Percentiles rank a stretch among this genome's conserved stretches.
These are phyloP conservation scores for Fragaria iinumae DNA, from an alignment of 306 rosid species.

Conservation along the genomic window DNA sequence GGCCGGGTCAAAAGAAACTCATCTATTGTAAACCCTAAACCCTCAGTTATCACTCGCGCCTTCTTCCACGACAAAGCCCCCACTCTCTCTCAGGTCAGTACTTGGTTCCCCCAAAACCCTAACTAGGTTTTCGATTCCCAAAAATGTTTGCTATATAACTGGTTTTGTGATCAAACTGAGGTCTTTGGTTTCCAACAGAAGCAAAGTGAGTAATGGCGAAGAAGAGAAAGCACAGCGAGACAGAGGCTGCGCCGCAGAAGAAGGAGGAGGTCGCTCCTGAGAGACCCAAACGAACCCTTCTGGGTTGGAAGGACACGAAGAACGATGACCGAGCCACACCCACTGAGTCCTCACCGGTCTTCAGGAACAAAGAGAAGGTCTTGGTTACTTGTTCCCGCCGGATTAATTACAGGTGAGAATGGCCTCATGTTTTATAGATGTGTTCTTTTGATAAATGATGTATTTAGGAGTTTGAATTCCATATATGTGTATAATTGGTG, in stretches of 20 bases:
- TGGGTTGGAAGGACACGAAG: conserved; percentile 74
- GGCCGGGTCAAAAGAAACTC: too few relatives aligned
- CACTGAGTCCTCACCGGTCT: conserved; percentile 31
- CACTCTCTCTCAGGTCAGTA: background rate
- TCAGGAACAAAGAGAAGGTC: conserved; percentile 92
- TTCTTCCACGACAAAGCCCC: background rate
- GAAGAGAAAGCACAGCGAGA: conserved; percentile 83
- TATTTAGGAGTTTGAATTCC: background rate
- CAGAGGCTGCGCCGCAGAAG: conserved; percentile 30
- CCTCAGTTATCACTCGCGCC: background rate
- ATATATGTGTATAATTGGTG: background rate
- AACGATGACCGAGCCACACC: conserved; percentile 20
- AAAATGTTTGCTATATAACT: background rate
- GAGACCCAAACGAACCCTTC: conserved; percentile 73
- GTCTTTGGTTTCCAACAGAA: background rate
- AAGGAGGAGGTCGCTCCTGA: conserved; percentile 64
- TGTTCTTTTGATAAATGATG: background rate
- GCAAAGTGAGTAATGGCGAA: conserved; percentile 45
- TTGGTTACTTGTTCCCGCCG: conserved; percentile 93
- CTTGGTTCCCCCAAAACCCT: background rate
- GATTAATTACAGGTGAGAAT: conserved; percentile 60
- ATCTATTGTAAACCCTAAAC: conserved; percentile 19
- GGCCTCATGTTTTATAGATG: background rate
- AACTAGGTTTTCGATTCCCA: background rate
- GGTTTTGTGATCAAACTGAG: background rate